phyloP scores from a whole-genome alignment of 2,329 filamentous ascomycete species.

The Aspergillus candidus region DNA sequence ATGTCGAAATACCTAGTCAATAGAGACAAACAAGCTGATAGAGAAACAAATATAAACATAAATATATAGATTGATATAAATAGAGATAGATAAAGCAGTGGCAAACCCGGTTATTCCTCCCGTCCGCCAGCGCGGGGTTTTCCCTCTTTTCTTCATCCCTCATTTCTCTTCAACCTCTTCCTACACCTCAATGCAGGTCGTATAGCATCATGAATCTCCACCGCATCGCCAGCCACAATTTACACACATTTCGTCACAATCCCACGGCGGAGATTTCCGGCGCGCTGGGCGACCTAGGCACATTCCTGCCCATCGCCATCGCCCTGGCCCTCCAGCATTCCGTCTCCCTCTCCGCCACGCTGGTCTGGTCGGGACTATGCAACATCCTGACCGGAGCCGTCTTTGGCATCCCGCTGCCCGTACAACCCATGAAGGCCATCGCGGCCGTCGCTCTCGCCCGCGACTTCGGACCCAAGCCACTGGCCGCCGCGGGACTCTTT shows the following conservation, averaged over 20 bases:
- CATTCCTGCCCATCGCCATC: conserved; percentile 81
- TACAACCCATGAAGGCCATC: conserved; percentile 88
- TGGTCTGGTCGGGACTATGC: conserved; percentile 81
- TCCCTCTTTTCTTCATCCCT: too few relatives aligned
- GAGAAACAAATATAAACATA: too few relatives aligned
- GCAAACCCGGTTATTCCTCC: too few relatives aligned
- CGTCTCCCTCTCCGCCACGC: conserved; percentile 73
- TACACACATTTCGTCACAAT: conserved; percentile 49
- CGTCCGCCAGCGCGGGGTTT: too few relatives aligned
- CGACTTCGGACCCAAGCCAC: conserved; percentile 60
- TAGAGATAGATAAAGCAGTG: too few relatives aligned
- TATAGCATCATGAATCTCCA: conserved; percentile 17
- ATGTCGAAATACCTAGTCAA: too few relatives aligned
- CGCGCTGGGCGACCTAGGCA: conserved; percentile 81
- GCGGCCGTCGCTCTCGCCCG: conserved; percentile 79
- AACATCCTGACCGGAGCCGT: conserved; percentile 75
- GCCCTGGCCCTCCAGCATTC: conserved; percentile 72
- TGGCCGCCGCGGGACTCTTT: conserved; percentile 75
- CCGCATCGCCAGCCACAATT: conserved; percentile 43
- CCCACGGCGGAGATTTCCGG: conserved; percentile 77
- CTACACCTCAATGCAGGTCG: too few relatives aligned
- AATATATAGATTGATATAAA: too few relatives aligned
- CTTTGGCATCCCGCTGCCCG: conserved; percentile 85
- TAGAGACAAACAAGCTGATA: too few relatives aligned
- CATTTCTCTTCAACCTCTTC: too few relatives aligned